Evolutionary conservation across 2,329 filamentous ascomycete genomes (phyloP).

Genomic region (Triangularia setosa): DNA sequence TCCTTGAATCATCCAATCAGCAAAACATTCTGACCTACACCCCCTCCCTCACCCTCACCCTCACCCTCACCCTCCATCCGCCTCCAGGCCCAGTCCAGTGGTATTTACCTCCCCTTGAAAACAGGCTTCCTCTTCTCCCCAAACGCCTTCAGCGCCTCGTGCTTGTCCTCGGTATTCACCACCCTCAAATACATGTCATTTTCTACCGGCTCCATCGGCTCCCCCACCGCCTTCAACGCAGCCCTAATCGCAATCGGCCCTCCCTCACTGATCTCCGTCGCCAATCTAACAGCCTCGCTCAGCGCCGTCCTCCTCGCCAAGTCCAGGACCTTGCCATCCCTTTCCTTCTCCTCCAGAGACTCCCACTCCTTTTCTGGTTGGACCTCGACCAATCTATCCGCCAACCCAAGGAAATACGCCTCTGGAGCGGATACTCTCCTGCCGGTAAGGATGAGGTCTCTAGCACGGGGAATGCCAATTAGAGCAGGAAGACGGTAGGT

Average conservation of each 20-base stretch:
- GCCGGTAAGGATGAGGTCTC: constrained; percentile 86
- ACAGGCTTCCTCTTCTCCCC: constrained; percentile 57
- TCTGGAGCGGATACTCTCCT: constrained; percentile 78
- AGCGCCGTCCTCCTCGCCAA: constrained; percentile 65
- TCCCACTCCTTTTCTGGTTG: constrained; percentile 32
- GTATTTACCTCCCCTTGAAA: constrained; percentile 50
- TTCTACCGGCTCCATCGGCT: constrained; percentile 72
- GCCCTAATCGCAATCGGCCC: constrained; percentile 79
- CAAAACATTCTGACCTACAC: too few species aligned
- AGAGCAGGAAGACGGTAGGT: constrained; percentile 81
- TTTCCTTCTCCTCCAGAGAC: constrained; percentile 36
- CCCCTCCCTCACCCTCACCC: too few species aligned
- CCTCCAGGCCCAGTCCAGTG: background rate
- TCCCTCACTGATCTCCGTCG: constrained; percentile 75
- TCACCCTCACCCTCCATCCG: background rate
- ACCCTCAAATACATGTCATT: constrained; percentile 83
- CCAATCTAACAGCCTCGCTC: constrained; percentile 72
- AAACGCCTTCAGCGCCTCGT: constrained; percentile 87
- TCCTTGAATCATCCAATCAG: too few species aligned
- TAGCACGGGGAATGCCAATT: constrained; percentile 75
- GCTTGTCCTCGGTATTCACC: constrained; percentile 76
- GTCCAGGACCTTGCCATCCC: constrained; percentile 43
- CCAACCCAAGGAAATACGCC: constrained; percentile 87
- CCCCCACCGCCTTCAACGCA: constrained; percentile 72
- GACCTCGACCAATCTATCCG: constrained; percentile 84